These are phyloP conservation scores for Fusarium cyanostomum DNA, from an alignment of 2,329 filamentous ascomycete genomes.

Conservation along the genomic window DNA sequence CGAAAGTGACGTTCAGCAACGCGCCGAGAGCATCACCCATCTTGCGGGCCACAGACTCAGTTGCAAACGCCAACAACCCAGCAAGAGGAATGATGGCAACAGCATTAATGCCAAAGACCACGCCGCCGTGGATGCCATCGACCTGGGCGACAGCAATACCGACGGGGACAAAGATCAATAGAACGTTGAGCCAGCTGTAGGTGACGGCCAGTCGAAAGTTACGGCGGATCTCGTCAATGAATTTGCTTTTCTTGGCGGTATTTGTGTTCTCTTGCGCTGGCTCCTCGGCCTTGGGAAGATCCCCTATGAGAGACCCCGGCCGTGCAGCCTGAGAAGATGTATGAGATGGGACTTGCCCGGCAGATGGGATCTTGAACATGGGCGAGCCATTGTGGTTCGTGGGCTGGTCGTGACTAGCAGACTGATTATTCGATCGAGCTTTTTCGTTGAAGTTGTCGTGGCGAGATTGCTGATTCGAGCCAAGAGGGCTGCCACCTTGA, in stretches of 20 bases:
- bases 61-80: slow-evolving; percentile 76
- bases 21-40: slow-evolving; percentile 79
- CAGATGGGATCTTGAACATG: slow-evolving; percentile 41
- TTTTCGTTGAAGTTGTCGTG: slow-evolving; percentile 20
- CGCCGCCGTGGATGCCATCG: slow-evolving; percentile 62
- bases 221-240: slow-evolving; percentile 61
- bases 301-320: slow-evolving; percentile 65
- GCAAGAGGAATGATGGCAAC: slow-evolving; percentile 80
- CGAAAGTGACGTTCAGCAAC: slow-evolving; percentile 79
- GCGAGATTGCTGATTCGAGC: slow-evolving; percentile 29
- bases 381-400: slow-evolving; percentile 27
- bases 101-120: slow-evolving; percentile 78
- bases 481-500: slow-evolving; percentile 17
- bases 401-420: slow-evolving; percentile 27
- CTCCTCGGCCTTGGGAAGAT: slow-evolving; percentile 26
- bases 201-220: slow-evolving; percentile 66
- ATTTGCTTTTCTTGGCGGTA: slow-evolving; percentile 50
- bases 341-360: slow-evolving; percentile 47
- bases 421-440: slow-evolving; percentile 10
- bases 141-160: slow-evolving; percentile 73
- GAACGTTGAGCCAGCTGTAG: slow-evolving; percentile 80
- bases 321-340: slow-evolving; percentile 61
- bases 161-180: slow-evolving; percentile 80
- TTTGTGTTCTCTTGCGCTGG: slow-evolving; percentile 38
- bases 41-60: slow-evolving; percentile 76